Base-by-base conservation (phyloP, 2,329 filamentous ascomycete genomes). In the Cordyceps farinosa region DNA sequence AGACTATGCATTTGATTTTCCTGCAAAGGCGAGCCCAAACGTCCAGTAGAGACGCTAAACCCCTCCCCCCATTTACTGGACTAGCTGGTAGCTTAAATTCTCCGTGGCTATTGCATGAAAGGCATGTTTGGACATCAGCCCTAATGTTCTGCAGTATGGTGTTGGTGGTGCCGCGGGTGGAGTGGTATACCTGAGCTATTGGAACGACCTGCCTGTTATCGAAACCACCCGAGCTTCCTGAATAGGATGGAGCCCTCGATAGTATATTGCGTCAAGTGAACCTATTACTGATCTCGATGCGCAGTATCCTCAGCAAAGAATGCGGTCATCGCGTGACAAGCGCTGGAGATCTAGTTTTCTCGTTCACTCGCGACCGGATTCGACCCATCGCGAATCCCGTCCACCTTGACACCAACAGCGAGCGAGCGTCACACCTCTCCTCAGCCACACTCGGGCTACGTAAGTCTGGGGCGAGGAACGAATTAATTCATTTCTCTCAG, bases 371-470 rank as follows among this genome's bases (percentile, higher is more conserved):
- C 42, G 54, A 15, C 44, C 44, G 56, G 44, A 51, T 50, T 59
- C 44, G 8, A 58, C 45, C 3, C 22, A 22, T 45, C 13, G 34
- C 56, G 32, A 59, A 59, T 32, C 34, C 56, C 56, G 45, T 51
- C 10, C 22, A 5, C 27, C 27, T 30, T n/a, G 40, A n/a, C 56
- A 38, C 2, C 44, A 50, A 30, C 34, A 6, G 10, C 32, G 27
- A 29, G 22, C 22, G 22, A 22, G 22, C 22, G 22, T 22, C 22
- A 27, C 55, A 48, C 44, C 56, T 50, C 47, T 22, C 22, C 56
- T 50, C 56, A 51, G 56, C 56, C 56, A 59, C 56, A 40, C 32
- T 22, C 8, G 9, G 17, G 27, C 11, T 59, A 59, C 45, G 45
- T 51, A 59, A 48, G 51, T 27, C 30, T 36, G 17, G 17, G 17